Evolutionary conservation across 2,329 filamentous ascomycete genomes (phyloP).

Genomic region (Venturia carpophila): DNA sequence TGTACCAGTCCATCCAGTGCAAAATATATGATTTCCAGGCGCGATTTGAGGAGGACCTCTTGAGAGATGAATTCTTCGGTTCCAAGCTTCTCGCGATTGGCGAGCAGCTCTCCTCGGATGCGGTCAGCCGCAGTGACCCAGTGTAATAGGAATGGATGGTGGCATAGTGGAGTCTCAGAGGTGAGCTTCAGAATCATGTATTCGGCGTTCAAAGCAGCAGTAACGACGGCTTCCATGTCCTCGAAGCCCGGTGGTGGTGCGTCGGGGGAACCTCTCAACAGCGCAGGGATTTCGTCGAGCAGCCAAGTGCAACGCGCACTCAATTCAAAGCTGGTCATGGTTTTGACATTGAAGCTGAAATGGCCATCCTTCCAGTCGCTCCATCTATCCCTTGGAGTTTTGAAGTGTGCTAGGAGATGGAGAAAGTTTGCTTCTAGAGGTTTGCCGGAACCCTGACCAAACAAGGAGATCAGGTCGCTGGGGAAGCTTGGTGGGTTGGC

Average conservation of each 20-base stretch:
- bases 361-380: slow-evolving; percentile 5
- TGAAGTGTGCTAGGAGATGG: background rate
- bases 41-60: slow-evolving; percentile 1
- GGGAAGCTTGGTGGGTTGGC: background rate
- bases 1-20: background rate
- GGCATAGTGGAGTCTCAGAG: slow-evolving; percentile 25
- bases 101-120: slow-evolving; percentile 2
- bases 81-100: background rate
- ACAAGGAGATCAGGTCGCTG: background rate
- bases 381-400: background rate
- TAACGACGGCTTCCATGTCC: background rate
- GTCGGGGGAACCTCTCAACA: background rate
- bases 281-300: slow-evolving; percentile 3
- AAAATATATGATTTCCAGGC: slow-evolving; percentile 9
- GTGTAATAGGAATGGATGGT: slow-evolving; percentile 34
- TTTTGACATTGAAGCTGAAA: background rate
- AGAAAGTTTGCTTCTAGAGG: background rate
- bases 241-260: background rate
- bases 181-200: slow-evolving; percentile 30
- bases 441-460: background rate
- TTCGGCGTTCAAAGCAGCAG: slow-evolving; percentile 30
- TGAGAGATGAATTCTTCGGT: background rate
- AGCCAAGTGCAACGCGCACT: background rate
- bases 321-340: slow-evolving; percentile 14
- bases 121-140: slow-evolving; percentile 30